Evolutionary conservation across 192 early-diverging fungal genomes (phyloP), one percentile per base, ranked within the genome.

Genomic region (Lobosporangium transversale): DNA sequence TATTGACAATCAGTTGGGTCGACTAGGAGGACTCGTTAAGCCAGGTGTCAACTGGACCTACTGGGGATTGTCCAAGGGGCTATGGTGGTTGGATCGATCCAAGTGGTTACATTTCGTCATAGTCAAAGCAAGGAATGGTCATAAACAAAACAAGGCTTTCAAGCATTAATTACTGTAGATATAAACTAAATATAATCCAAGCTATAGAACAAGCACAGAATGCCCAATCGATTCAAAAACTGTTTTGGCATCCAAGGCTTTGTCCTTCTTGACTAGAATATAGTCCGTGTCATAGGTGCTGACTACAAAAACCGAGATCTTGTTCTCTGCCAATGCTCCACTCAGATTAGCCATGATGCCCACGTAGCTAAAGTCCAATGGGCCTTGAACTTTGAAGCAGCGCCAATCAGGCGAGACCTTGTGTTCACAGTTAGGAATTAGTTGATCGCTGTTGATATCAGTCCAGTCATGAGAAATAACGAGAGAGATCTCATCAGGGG

Each of bases 221-320:
- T 76, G 73, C n/a, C 73, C 73, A 62, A 59, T 67, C 8, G 30
- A 21, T 20, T 76, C 64, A 54, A 65, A 76, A 12, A 67, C 59
- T 23, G 50, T 40, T 53, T 67, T 76, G 17, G 73, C 73, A 1
- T 60, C 64, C 36, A 62, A 15, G 0, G 64, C 65, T 17, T 53
- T 61, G 44, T 86, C 84, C 33, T 86, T 62, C 47, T 89, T 92
- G 43, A 91, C 87, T 32, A 89, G 54, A 4, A 93, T 78, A 67
- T 90, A 93, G 60, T 93, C 92, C 7, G 92, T 93, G 53, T 93
- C 89, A 53, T 80, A 93, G 1, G 90, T 92, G 32, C 86, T 86
- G 2, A 92, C 83, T 7, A 83, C 86, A 83, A 92, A 92, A 8
- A 93, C 82, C 0, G 89, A 85, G 24, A 93, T 85, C 10, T 55